A percentile compares a stretch with the other conserved stretches of the same genome.
Evolutionary conservation across 2,329 filamentous ascomycete species (phyloP).

Genomic region (Colletotrichum eremochloae): DNA sequence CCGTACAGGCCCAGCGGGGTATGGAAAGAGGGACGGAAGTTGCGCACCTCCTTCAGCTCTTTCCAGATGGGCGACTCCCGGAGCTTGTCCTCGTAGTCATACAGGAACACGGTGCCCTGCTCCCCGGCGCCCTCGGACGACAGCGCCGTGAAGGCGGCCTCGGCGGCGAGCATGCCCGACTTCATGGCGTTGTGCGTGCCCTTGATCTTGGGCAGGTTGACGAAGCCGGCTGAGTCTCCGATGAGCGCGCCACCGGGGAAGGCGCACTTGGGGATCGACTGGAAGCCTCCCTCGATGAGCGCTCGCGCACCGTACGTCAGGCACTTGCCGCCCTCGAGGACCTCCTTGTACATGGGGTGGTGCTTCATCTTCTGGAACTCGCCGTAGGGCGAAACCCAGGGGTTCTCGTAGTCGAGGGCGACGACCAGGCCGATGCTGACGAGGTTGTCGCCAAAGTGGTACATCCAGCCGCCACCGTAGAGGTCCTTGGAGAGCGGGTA

Average conservation of each 20-base stretch:
- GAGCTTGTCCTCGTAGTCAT: conserved; percentile 91
- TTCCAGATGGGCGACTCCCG: conserved; percentile 92
- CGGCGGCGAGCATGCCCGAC: conserved; percentile 94
- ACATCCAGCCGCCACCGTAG: conserved; percentile 99
- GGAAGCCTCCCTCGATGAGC: conserved; percentile 94
- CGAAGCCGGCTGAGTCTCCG: conserved; percentile 94
- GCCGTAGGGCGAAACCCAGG: conserved; percentile 93
- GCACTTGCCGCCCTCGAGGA: conserved; percentile 96
- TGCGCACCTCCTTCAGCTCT: conserved; percentile 93
- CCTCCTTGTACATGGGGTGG: conserved; percentile 88
- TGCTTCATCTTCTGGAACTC: conserved; percentile 99
- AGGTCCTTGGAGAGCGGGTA: conserved; percentile 90
- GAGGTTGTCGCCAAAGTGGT: conserved; percentile 98
- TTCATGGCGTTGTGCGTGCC: conserved; percentile 98
- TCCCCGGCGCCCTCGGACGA: conserved; percentile 50
- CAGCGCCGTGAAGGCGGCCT: conserved; percentile 87
- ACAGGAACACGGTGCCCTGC: conserved; percentile 86
- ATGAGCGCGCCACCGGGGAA: conserved; percentile 97
- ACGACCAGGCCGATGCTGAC: conserved; percentile 93
- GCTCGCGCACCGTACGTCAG: conserved; percentile 95
- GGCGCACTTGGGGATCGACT: conserved; percentile 96
- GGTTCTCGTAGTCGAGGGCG: conserved; percentile 95
- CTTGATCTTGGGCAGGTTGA: conserved; percentile 99
- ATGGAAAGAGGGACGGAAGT: conserved; percentile 97
- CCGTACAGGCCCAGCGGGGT: conserved; percentile 88